Evolutionary conservation across 2,329 filamentous ascomycete species (phyloP).

Genomic region (Xylariaceae sp.): DNA sequence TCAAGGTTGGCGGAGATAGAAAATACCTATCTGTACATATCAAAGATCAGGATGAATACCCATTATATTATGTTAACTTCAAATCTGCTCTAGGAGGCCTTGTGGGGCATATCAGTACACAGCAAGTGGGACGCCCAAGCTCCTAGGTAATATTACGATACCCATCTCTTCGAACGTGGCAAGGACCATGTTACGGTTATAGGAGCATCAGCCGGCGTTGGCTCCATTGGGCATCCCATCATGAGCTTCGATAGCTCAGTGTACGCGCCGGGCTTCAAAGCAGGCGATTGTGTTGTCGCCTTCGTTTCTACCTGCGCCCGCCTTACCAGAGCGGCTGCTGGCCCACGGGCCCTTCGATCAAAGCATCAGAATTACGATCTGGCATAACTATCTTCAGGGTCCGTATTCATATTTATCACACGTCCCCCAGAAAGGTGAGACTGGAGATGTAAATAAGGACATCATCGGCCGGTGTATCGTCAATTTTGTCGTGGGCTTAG

Average conservation of each 20-base stretch:
- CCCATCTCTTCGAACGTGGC: constrained; percentile 5
- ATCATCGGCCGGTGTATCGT: constrained; percentile 8
- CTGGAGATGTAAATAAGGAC: not conserved
- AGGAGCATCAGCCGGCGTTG: constrained; percentile 4
- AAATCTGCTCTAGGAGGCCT: no score
- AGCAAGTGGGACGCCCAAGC: no score
- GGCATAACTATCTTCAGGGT: constrained; percentile 6
- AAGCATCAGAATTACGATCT: constrained; percentile 7
- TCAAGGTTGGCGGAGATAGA: no score
- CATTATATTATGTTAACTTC: no score
- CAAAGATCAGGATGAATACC: no score
- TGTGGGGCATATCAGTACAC: no score
- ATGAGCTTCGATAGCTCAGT: constrained; percentile 1
- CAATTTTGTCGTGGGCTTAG: constrained; percentile 4
- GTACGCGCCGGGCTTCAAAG: constrained; percentile 1
- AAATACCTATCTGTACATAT: no score
- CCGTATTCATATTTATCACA: no score
- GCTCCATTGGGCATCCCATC: constrained; percentile 7
- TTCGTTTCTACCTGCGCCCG: constrained; percentile 4
- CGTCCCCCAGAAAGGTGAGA: constrained; percentile 6
- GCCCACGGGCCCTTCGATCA: constrained; percentile 6
- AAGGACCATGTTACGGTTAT: constrained; percentile 6
- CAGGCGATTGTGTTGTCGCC: constrained; percentile 7
- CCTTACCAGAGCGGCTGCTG: constrained; percentile 4
- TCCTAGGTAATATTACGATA: no score